Base-by-base conservation (phyloP, 2,329 filamentous ascomycete genomes). In the Cladorrhinum sp. region DNA sequence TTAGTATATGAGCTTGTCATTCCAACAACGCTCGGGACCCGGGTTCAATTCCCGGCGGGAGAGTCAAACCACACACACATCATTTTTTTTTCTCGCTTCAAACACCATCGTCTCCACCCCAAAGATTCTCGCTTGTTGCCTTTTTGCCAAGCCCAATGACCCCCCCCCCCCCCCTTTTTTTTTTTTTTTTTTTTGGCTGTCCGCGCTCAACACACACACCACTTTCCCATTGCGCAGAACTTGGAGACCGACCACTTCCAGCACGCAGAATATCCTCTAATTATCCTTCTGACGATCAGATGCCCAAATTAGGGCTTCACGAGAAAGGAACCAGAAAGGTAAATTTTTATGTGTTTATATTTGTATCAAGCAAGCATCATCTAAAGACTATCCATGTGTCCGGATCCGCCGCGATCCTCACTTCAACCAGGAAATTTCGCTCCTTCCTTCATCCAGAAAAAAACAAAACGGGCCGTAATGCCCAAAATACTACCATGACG, bases 1-100 rank as follows among this genome's bases (percentile, higher is more conserved):
- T 59, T 50, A 59, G 57, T 59, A 59, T 59, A 50, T 59, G 57
- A 59, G 57, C 57, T 59, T 59, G 57, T 59, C 57, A 59, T 46
- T 42, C 49, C 24, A 46, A 48, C 57, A 59, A 53, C 57, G 57
- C 57, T 59, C 57, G 57, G 52, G 57, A 59, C 57, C 57, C 57
- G 57, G 57, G 57, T 59, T 59, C 57, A 59, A 59, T 59, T 59
- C 57, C 57, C 57, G 57, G 57, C 57, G 57, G 57, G 57, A 59
- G 57, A 59, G 57, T 58, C 48, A 21, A 52, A 42, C 18, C 56
- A 57, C 56, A 49, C 20, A 46, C 26, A 46, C 4, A 54, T 33
- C 39, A 48, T 46, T 24, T 52, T 21, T 23, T 50, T 23, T 16
- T 36, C 21, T n/a, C 49, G 30, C 20, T n/a, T n/a, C n/a, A n/a